These are phyloP conservation scores for Aspergillus flavus DNA, from an alignment of 2,329 filamentous ascomycete genomes.

Conservation along the genomic window DNA sequence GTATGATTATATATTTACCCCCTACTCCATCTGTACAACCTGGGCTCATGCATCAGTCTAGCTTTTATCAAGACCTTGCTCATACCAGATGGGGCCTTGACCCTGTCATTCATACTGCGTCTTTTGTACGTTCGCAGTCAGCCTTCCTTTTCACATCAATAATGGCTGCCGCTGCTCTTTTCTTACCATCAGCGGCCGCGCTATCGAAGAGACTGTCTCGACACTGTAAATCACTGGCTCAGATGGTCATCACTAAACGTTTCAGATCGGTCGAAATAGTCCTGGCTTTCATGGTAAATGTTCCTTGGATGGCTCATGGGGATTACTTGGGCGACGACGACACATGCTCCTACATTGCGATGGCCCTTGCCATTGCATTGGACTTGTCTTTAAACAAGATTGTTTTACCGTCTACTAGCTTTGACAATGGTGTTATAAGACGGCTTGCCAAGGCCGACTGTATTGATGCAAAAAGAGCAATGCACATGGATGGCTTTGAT, in stretches of 20 bases:
- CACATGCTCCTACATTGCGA: constrained; percentile 70
- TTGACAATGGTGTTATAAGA: constrained; percentile 50
- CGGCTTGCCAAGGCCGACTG: constrained; percentile 66
- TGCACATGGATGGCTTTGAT: constrained; percentile 69
- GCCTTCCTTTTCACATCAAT: constrained; percentile 74
- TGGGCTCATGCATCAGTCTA: constrained; percentile 31
- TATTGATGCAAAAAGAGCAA: constrained; percentile 66
- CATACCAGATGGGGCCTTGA: constrained; percentile 77
- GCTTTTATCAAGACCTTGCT: constrained; percentile 69
- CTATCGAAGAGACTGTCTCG: constrained; percentile 67
- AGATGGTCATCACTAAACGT: constrained; percentile 62
- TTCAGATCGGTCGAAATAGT: constrained; percentile 74
- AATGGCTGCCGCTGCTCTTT: constrained; percentile 68
- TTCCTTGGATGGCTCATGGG: constrained; percentile 69
- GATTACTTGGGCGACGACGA: constrained; percentile 61
- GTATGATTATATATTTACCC: constrained; percentile 41
- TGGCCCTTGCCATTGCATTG: constrained; percentile 69
- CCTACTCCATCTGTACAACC: background rate
- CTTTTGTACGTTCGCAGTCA: constrained; percentile 68
- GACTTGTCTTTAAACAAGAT: constrained; percentile 73
- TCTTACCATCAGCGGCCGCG: constrained; percentile 64
- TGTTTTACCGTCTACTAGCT: constrained; percentile 57
- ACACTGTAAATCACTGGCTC: constrained; percentile 65
- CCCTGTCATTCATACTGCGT: constrained; percentile 64
- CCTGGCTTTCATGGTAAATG: constrained; percentile 73